Percentiles rank a stretch among this genome's conserved stretches.
These are phyloP conservation scores for Neurospora africana DNA, from an alignment of 495 filamentous ascomycete genomes.

Conservation along the genomic window DNA sequence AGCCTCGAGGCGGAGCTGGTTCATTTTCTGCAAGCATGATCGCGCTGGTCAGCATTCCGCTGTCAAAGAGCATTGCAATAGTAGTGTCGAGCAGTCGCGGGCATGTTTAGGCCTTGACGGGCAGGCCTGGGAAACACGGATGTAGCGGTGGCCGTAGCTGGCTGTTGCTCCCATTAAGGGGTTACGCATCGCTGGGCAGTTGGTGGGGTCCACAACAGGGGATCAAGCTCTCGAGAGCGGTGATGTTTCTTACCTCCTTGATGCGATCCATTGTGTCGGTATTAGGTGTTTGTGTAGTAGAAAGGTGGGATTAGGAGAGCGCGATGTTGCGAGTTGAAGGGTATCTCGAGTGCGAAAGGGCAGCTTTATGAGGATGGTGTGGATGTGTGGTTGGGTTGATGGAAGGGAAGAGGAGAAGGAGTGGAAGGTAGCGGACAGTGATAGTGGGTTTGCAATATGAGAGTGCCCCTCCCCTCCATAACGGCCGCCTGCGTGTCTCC, in stretches of 20 bases:
- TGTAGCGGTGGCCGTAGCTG: background rate
- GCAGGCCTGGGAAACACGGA: constrained; percentile 1
- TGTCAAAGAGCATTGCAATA: background rate
- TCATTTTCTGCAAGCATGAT: constrained; percentile 63
- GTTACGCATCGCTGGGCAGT: constrained; percentile 11
- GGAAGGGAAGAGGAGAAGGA: constrained; percentile 6
- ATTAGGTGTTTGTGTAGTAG: constrained; percentile 4
- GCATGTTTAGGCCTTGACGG: background rate
- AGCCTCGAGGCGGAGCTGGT: constrained; percentile 80
- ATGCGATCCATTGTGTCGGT: constrained; percentile 54
- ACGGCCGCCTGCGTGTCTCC: constrained; percentile 8
- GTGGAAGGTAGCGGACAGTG: constrained; percentile 13
- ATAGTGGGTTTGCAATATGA: constrained; percentile 19
- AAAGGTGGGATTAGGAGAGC: constrained; percentile 8
- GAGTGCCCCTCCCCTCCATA: constrained; percentile 21
- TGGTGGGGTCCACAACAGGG: constrained; percentile 34
- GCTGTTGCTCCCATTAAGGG: background rate
- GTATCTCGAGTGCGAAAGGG: background rate
- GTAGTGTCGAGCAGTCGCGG: background rate
- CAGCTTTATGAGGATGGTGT: constrained; percentile 7
- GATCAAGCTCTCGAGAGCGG: constrained; percentile 21
- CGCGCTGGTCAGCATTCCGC: constrained; percentile 14
- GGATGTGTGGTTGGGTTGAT: constrained; percentile 11
- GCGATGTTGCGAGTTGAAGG: background rate
- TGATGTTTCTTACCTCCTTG: constrained; percentile 57